Percentiles rank a stretch among this genome's conserved stretches.
phyloP scores from a whole-genome alignment of 768 basidiomycete species.

The Clathrus columnatus region DNA sequence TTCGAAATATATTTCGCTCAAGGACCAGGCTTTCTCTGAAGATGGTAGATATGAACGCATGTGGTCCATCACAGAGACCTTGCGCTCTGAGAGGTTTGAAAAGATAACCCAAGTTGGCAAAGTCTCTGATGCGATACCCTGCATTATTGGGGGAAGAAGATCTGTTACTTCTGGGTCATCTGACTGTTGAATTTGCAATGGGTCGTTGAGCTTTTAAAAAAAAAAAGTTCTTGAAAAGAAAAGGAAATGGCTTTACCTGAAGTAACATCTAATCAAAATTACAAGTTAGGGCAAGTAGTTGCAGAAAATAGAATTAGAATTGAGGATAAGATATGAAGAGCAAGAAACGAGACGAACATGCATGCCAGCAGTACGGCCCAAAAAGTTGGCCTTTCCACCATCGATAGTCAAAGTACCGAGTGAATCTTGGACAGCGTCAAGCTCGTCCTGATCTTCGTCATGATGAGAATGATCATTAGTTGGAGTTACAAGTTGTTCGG shows the following conservation, averaged over 20 bases:
- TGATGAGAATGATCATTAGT: neutral
- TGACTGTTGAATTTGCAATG: slow-evolving; percentile 5
- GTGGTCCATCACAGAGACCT: slow-evolving; percentile 1
- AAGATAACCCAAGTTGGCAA: slow-evolving; percentile 3
- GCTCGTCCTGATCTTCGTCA: slow-evolving; percentile 2
- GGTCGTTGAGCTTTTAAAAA: neutral
- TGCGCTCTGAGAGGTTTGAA: slow-evolving; percentile 2
- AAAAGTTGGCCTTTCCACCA: slow-evolving; percentile 43
- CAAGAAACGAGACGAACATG: neutral
- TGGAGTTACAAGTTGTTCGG: neutral
- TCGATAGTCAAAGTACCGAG: slow-evolving; percentile 52
- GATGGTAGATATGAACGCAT: slow-evolving; percentile 6
- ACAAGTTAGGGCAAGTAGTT: neutral
- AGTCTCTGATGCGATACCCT: slow-evolving; percentile 1
- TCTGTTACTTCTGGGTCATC: slow-evolving; percentile 9
- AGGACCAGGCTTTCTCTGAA: slow-evolving; percentile 21
- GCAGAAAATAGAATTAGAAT: neutral
- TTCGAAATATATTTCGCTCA: slow-evolving; percentile 49
- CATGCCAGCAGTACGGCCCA: slow-evolving; percentile 47
- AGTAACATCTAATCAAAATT: slow-evolving; percentile 1
- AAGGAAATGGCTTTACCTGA: slow-evolving; percentile 3
- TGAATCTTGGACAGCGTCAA: slow-evolving; percentile 5
- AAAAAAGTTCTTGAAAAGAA: neutral
- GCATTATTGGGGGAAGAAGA: slow-evolving; percentile 5
- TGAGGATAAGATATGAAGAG: no score